Percentiles rank a stretch among this genome's conserved stretches.
Evolutionary conservation across 345 rosid species (phyloP).

Genomic region (Limnanthes douglasii): DNA sequence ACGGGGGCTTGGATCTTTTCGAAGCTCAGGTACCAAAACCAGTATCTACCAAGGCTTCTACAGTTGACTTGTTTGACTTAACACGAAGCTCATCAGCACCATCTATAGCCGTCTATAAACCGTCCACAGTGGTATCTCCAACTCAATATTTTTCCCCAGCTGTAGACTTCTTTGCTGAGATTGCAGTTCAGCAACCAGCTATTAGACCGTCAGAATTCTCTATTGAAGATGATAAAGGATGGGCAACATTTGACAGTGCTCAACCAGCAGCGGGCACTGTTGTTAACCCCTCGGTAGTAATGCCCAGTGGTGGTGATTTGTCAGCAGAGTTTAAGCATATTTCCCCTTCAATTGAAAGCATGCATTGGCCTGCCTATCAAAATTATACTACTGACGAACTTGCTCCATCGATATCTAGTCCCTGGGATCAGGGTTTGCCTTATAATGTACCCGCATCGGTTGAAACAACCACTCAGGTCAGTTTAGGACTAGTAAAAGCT

Average conservation of each 20-base stretch:
- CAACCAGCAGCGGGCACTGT: slow-evolving; percentile 21
- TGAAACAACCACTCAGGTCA: slow-evolving; percentile 29
- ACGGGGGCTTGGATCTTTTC: slow-evolving; percentile 30
- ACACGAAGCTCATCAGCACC: slow-evolving; percentile 28
- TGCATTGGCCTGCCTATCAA: slow-evolving; percentile 40
- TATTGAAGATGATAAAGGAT: slow-evolving; percentile 49
- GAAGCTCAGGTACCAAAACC: slow-evolving; percentile 15
- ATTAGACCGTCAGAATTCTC: slow-evolving; percentile 18
- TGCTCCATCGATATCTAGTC: slow-evolving; percentile 23
- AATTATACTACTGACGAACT: slow-evolving; percentile 19
- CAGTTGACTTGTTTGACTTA: slow-evolving; percentile 54
- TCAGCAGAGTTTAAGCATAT: slow-evolving; percentile 24
- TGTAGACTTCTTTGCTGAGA: slow-evolving; percentile 34
- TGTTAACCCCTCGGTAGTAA: slow-evolving; percentile 12
- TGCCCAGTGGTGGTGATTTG: slow-evolving; percentile 16
- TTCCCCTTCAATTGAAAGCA: slow-evolving; percentile 20
- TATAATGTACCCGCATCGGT: slow-evolving; percentile 15
- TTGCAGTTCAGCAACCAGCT: slow-evolving; percentile 27
- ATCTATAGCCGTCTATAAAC: slow-evolving; percentile 22
- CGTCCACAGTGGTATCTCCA: slow-evolving; percentile 17
- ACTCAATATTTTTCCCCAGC: slow-evolving; percentile 21
- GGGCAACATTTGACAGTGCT: slow-evolving; percentile 83
- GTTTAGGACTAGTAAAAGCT: too few relatives aligned
- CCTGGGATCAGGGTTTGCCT: slow-evolving; percentile 29
- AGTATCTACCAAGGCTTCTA: slow-evolving; percentile 25